Evolutionary conservation across 2,329 filamentous ascomycete genomes (phyloP).

Genomic region (Ophiosphaerella herpotricha): DNA sequence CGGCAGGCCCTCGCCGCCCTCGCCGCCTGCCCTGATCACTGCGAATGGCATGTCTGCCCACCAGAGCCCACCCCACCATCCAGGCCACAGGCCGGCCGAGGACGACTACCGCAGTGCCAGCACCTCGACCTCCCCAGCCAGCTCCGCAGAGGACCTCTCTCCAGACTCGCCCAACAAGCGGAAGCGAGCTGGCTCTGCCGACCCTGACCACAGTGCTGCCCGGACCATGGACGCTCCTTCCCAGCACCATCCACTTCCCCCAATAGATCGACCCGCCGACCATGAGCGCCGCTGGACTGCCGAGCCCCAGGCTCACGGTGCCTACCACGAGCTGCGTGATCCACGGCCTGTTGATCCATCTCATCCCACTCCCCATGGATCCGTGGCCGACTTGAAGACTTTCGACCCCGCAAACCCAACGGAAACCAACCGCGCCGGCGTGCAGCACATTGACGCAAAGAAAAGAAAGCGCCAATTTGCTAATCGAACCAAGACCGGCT

Average conservation of each 20-base stretch:
- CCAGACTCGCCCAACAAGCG: conserved; percentile 54
- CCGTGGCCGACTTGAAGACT: conserved; percentile 12
- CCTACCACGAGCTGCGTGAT: conserved; percentile 34
- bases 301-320: conserved; percentile 28
- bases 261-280: conserved; percentile 30
- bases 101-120: conserved; percentile 25
- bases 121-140: conserved; percentile 26
- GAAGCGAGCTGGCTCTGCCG: conserved; percentile 69
- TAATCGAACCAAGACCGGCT: conserved; percentile 94
- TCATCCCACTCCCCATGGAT: conserved; percentile 14
- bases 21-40: conserved; percentile 21
- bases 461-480: conserved; percentile 70
- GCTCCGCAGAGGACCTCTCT: conserved; percentile 25
- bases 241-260: conserved; percentile 31
- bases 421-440: conserved; percentile 50
- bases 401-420: conserved; percentile 27
- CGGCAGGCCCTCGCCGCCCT: conserved; percentile 32
- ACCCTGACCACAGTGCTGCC: conserved; percentile 44
- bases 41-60: conserved; percentile 3
- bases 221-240: conserved; percentile 24
- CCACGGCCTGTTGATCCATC: conserved; percentile 24
- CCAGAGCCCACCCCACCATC: neutral
- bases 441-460: conserved; percentile 52
- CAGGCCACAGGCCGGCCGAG: conserved; percentile 23
- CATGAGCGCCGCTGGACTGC: conserved; percentile 36